These are phyloP conservation scores for Citropsis articulata DNA, from an alignment of 345 rosid species.

Conservation along the genomic window DNA sequence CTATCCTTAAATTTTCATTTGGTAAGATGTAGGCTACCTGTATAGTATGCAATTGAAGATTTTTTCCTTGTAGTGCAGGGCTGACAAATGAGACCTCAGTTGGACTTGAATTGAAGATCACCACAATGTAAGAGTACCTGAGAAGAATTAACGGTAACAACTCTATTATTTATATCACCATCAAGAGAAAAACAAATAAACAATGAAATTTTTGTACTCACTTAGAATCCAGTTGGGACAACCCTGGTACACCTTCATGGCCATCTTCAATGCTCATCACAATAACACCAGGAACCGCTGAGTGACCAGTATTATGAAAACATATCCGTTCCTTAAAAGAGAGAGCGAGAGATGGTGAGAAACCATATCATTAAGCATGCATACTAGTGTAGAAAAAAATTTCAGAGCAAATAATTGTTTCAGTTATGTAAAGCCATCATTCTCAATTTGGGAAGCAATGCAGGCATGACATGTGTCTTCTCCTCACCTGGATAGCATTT, in stretches of 20 bases:
- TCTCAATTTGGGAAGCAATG: neutral
- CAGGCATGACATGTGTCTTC: neutral
- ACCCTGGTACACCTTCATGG: slow-evolving; percentile 47
- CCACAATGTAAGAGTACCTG: slow-evolving; percentile 69
- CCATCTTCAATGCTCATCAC: slow-evolving; percentile 94
- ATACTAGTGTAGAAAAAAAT: neutral
- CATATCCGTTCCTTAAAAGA: slow-evolving; percentile 55
- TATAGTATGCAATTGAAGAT: slow-evolving; percentile 66
- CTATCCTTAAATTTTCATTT: neutral
- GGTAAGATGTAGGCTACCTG: slow-evolving; percentile 48
- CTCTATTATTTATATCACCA: neutral
- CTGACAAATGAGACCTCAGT: slow-evolving; percentile 47
- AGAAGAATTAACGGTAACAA: slow-evolving; percentile 18
- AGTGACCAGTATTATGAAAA: slow-evolving; percentile 76
- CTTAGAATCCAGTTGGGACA: slow-evolving; percentile 71
- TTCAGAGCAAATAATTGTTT: neutral
- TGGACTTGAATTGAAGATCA: slow-evolving; percentile 70
- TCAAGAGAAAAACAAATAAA: neutral
- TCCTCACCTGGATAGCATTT: slow-evolving; percentile 74
- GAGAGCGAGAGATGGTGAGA: neutral
- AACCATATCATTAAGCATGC: neutral
- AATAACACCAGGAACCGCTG: slow-evolving; percentile 69
- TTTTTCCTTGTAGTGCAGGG: slow-evolving; percentile 42
- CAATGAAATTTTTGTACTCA: slow-evolving; percentile 30
- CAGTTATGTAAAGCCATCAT: neutral